Percentiles rank a stretch among this genome's conserved stretches.
Conservation (phyloP, 2,329 filamentous ascomycete genomes). For the Eutypa lata region DNA sequence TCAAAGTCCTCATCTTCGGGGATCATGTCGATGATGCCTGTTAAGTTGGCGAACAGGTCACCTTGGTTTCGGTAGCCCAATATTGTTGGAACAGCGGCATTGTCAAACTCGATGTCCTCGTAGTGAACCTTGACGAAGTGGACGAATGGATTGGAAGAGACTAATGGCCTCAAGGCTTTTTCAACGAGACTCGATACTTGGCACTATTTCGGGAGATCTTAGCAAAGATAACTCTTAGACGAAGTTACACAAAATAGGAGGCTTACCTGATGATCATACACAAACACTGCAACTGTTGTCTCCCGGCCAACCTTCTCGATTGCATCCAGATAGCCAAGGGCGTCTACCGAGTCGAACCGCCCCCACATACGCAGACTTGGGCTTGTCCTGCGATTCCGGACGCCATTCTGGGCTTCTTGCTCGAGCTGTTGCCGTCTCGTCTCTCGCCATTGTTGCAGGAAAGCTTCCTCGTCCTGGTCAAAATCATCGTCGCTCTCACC, state of each 20-base stretch:
- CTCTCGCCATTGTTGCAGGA: slow-evolving; percentile 83
- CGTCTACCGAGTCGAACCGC: slow-evolving; percentile 78
- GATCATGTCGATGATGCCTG: slow-evolving; percentile 83
- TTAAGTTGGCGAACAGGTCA: slow-evolving; percentile 86
- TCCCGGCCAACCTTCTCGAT: slow-evolving; percentile 84
- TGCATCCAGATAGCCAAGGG: slow-evolving; percentile 88
- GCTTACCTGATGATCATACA: slow-evolving; percentile 82
- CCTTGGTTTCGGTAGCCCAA: slow-evolving; percentile 84
- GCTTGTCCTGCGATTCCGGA: slow-evolving; percentile 66
- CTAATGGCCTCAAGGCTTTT: slow-evolving; percentile 71
- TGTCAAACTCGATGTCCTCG: slow-evolving; percentile 91
- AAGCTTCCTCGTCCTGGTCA: slow-evolving; percentile 69
- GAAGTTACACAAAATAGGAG: slow-evolving; percentile 1
- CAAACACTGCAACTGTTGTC: slow-evolving; percentile 86
- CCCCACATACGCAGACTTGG: slow-evolving; percentile 79
- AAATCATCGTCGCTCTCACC: slow-evolving; percentile 45
- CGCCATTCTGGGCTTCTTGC: slow-evolving; percentile 50
- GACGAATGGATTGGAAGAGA: slow-evolving; percentile 64
- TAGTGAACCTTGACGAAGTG: slow-evolving; percentile 91
- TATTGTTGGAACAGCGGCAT: slow-evolving; percentile 80
- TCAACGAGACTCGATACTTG: slow-evolving; percentile 77
- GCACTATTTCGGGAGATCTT: slow-evolving; percentile 54
- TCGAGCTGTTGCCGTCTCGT: slow-evolving; percentile 75
- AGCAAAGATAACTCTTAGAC: slow-evolving; percentile 19
- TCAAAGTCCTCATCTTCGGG: slow-evolving; percentile 64